Conservation (phyloP, 345 rosid genomes). For the Rhodamnia argentea region DNA sequence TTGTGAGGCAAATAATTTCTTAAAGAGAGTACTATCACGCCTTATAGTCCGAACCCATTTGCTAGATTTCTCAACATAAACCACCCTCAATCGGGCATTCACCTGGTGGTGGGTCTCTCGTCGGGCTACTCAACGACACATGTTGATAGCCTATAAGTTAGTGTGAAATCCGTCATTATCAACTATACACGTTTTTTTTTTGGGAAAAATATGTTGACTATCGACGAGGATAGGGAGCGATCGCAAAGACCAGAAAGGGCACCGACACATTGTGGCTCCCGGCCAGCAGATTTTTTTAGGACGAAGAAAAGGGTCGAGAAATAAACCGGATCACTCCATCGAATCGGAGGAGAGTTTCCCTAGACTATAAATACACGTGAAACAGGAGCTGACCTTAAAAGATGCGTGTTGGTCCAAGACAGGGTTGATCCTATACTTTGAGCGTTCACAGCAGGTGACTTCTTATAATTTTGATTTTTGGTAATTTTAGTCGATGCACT, state of each 20-base stretch:
- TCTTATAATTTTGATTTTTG: not conserved
- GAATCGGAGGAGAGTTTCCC: not conserved
- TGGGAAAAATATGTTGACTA: not conserved
- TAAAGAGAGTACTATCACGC: too few relatives aligned
- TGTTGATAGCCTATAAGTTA: not conserved
- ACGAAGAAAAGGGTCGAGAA: too few relatives aligned
- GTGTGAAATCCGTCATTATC: not conserved
- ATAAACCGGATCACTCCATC: not conserved
- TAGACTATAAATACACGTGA: not conserved
- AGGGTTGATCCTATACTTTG: too few relatives aligned
- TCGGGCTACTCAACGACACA: not conserved
- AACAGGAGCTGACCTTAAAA: not conserved
- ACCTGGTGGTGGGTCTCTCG: not conserved
- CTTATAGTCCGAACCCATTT: too few relatives aligned
- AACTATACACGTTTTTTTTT: too few relatives aligned
- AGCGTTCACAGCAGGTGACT: not conserved
- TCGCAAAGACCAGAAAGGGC: not conserved
- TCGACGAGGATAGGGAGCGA: not conserved
- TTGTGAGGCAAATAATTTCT: too few relatives aligned
- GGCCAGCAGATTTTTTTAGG: not conserved
- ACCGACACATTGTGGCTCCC: too few relatives aligned
- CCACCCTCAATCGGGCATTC: not conserved
- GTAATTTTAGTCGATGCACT: not conserved
- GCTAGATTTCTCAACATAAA: too few relatives aligned
- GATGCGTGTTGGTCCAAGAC: too few relatives aligned